phyloP scores from a whole-genome alignment of 2,329 filamentous ascomycete genomes.

The Fusarium sterilihyphosum region DNA sequence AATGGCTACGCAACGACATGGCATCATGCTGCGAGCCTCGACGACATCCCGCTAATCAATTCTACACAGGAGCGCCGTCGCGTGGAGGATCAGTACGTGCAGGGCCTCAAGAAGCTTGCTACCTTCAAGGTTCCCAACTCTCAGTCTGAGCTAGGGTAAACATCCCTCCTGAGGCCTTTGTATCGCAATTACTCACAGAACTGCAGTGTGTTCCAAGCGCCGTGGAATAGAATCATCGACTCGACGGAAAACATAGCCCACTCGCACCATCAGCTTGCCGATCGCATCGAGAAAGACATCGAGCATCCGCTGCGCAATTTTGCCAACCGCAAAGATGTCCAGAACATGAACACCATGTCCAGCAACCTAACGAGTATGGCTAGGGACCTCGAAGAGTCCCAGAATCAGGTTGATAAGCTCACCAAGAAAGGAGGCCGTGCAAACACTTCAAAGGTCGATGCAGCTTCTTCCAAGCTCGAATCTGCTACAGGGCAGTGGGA shows the following conservation, averaged over 20 bases:
- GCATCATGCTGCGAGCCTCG: background rate
- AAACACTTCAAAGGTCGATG: slow-evolving; percentile 80
- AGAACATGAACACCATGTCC: slow-evolving; percentile 82
- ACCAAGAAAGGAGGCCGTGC: slow-evolving; percentile 80
- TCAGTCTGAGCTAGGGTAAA: slow-evolving; percentile 86
- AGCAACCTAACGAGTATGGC: slow-evolving; percentile 83
- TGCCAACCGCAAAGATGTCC: slow-evolving; percentile 77
- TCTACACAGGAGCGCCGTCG: slow-evolving; percentile 82
- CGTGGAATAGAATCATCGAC: slow-evolving; percentile 88
- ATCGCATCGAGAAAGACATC: slow-evolving; percentile 87
- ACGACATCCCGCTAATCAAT: slow-evolving; percentile 13
- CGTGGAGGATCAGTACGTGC: slow-evolving; percentile 89
- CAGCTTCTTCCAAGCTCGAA: slow-evolving; percentile 77
- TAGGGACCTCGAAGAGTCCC: slow-evolving; percentile 84
- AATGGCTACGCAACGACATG: slow-evolving; percentile 9
- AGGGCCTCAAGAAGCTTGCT: slow-evolving; percentile 82
- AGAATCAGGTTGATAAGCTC: slow-evolving; percentile 87
- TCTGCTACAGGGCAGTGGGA: slow-evolving; percentile 89
- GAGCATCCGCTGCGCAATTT: slow-evolving; percentile 85
- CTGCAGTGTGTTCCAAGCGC: slow-evolving; percentile 82
- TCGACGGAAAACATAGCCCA: slow-evolving; percentile 83
- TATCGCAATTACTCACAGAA: slow-evolving; percentile 27
- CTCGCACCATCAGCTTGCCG: slow-evolving; percentile 83
- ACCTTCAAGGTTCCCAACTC: slow-evolving; percentile 78
- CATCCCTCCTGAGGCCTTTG: background rate